Evolutionary conservation across 768 basidiomycete species (phyloP).

Genomic region (Lactifluus piperatus): DNA sequence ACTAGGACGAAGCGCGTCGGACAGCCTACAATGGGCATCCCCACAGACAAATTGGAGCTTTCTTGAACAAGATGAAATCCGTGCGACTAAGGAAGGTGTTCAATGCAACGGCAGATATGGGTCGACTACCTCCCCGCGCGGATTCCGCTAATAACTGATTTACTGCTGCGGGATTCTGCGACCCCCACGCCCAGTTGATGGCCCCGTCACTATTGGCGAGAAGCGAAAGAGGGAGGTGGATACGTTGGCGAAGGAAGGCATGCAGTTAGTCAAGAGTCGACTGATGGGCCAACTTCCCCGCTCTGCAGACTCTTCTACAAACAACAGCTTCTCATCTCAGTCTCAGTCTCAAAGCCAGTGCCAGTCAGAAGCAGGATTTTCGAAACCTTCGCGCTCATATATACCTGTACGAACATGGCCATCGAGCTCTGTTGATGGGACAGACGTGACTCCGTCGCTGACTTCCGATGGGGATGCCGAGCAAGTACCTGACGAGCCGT

Average conservation of each 20-base stretch:
- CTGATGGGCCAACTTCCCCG: constrained; percentile 3
- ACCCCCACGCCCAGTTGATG: background rate
- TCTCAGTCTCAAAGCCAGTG: background rate
- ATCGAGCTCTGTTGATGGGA: constrained; percentile 17
- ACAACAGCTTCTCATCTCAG: constrained; percentile 7
- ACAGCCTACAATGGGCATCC: constrained; percentile 58
- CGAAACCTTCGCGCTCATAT: background rate
- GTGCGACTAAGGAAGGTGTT: constrained; percentile 53
- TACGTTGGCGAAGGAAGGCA: background rate
- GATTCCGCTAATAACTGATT: background rate
- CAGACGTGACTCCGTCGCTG: too few species aligned
- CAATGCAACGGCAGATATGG: constrained; percentile 23
- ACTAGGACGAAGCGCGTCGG: constrained; percentile 38
- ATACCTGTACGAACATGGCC: constrained; percentile 14
- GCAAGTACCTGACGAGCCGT: too few species aligned
- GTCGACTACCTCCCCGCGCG: constrained; percentile 15
- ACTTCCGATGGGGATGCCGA: too few species aligned
- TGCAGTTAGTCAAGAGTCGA: constrained; percentile 6
- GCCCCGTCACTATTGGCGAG: background rate
- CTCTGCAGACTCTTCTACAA: constrained; percentile 5
- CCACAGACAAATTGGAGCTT: constrained; percentile 79
- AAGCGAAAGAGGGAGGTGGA: constrained; percentile 16
- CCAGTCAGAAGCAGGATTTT: constrained; percentile 2
- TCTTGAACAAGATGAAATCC: constrained; percentile 72
- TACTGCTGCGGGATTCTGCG: constrained; percentile 7